Conservation (phyloP, 1,284 basidiomycete genomes). For the Tilletia walkeri region DNA sequence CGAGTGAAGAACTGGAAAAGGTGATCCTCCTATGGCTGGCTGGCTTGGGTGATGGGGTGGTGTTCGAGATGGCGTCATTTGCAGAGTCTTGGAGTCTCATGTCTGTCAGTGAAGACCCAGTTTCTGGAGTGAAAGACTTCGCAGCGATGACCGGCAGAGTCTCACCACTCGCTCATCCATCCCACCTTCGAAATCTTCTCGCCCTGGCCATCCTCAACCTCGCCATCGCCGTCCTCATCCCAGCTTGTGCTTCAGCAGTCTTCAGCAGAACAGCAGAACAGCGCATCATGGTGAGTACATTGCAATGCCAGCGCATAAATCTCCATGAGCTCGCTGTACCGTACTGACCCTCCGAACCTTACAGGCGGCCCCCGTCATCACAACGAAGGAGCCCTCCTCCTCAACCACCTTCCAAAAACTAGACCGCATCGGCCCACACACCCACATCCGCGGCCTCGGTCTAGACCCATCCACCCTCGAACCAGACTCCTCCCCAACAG, state of each 20-base stretch:
- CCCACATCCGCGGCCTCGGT: slow-evolving; percentile 19
- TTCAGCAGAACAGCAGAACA: background rate
- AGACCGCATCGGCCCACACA: slow-evolving; percentile 14
- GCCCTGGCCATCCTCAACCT: background rate
- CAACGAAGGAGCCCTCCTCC: slow-evolving; percentile 17
- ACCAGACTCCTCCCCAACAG: slow-evolving; percentile 1
- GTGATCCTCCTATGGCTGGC: no score
- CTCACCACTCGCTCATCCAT: no score
- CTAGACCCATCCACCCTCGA: slow-evolving; percentile 28
- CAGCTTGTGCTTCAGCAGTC: background rate
- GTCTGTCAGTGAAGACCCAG: no score
- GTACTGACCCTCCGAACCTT: no score
- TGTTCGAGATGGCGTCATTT: no score
- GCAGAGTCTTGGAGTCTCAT: no score
- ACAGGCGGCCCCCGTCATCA: slow-evolving; percentile 3
- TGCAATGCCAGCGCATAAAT: background rate
- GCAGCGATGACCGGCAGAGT: no score
- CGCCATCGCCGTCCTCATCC: background rate
- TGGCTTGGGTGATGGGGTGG: no score
- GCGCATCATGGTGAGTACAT: slow-evolving; percentile 7
- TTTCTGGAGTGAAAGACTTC: no score
- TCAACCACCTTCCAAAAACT: slow-evolving; percentile 16
- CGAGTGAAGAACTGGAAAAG: no score
- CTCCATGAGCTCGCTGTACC: background rate
- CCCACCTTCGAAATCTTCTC: no score